Base-by-base conservation (phyloP, 805 yeast genomes). In the Kluyveromyces nonfermentans region DNA sequence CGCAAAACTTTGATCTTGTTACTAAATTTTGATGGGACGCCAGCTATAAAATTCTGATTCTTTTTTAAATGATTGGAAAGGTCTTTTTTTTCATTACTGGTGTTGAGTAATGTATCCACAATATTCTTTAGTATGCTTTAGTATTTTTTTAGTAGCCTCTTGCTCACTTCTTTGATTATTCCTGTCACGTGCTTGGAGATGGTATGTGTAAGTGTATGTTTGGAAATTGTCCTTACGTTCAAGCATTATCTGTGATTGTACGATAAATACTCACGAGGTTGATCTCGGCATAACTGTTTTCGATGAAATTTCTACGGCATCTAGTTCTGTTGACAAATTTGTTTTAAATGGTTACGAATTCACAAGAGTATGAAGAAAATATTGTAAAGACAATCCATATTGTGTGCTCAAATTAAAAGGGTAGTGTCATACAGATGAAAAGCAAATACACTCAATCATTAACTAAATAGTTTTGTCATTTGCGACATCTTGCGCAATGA, bases 1-100 rank as follows among this genome's bases (percentile, higher is more conserved):
- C 63, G 65, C 65, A 60, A 59, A 50, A 50, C 45, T 52, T 50
- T 54, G 46, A 59, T 58, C 66, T 62, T 62, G 66, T 62, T 62
- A 62, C 66, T 25, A 25, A 62, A 59, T 60, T 53, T 45, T 41
- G 46, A 55, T 52, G 56, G 65, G 64, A 57, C 65, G 59, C 60
- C 54, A 25, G 18, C 47, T 62, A 60, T 55, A 53, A 62, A 56
- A 62, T 62, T 62, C 66, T 62, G 66, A 62, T 62, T 59, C 66
- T 62, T 62, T 62, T 62, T 55, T 40, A 25, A 15, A 25, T 32
- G 43, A 33, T n/a, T n/a, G n/a, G n/a, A n/a, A n/a, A n/a, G n/a
- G n/a, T n/a, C n/a, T n/a, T n/a, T n/a, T n/a, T n/a, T n/a, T n/a
- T n/a, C n/a, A n/a, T n/a, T n/a, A n/a, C n/a, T n/a, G n/a, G n/a